Percentiles rank a stretch among this genome's conserved stretches.
phyloP scores from a whole-genome alignment of 306 rosid species.

The Luffa acutangula region DNA sequence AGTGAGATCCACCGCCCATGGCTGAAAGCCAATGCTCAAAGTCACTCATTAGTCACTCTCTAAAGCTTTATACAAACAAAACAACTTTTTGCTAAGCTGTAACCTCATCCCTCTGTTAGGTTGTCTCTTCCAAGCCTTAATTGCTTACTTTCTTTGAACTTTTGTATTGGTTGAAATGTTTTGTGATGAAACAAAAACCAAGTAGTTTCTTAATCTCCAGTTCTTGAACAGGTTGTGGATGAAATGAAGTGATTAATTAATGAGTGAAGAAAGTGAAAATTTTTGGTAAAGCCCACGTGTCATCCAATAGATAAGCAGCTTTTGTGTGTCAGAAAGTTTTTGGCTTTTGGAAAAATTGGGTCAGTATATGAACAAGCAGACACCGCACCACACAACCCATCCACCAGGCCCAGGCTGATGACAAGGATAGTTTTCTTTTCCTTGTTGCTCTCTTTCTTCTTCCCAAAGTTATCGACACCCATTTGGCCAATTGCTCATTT shows the following conservation, averaged over 20 bases:
- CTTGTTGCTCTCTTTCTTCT: not conserved
- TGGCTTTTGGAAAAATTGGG: not conserved
- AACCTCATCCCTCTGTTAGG: not conserved
- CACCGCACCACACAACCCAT: not conserved
- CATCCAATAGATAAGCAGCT: not conserved
- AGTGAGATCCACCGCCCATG: not conserved
- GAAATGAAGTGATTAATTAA: not conserved
- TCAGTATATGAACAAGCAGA: conserved; percentile 10
- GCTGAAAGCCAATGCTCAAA: not conserved
- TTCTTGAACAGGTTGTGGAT: not conserved
- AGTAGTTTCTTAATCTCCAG: not conserved
- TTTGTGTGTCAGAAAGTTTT: conserved; percentile 7
- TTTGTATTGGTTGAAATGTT: too few relatives aligned
- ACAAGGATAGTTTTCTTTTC: not conserved
- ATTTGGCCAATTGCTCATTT: not conserved
- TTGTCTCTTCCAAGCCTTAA: not conserved
- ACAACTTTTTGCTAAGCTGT: not conserved
- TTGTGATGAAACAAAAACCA: not conserved
- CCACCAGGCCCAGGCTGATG: conserved; percentile 8
- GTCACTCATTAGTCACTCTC: not conserved
- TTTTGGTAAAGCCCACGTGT: not conserved
- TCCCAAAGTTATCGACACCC: conserved; percentile 11
- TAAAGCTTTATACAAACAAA: not conserved
- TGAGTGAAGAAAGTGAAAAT: not conserved
- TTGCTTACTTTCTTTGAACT: too few relatives aligned